Percentiles rank a stretch among this genome's conserved stretches.
phyloP scores from a whole-genome alignment of 495 filamentous ascomycete genomes.

The Neurospora tetrasperma region DNA sequence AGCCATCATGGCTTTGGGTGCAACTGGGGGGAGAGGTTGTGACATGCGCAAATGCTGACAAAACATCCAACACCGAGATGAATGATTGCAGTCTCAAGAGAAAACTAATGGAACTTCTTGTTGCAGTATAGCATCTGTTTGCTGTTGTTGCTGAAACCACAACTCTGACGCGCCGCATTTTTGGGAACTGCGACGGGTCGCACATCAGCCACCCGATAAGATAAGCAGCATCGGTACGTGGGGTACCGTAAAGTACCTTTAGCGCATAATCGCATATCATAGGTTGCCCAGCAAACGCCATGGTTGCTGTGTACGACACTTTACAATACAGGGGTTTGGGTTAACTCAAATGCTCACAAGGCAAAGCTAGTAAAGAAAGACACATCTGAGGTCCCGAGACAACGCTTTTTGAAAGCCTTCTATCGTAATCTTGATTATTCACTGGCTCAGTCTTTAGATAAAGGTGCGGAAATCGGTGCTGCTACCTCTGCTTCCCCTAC shows the following conservation, averaged over 20 bases:
- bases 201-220: background rate
- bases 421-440: background rate
- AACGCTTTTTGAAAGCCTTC: background rate
- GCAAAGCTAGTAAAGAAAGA: background rate
- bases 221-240: background rate
- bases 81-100: background rate
- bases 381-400: background rate
- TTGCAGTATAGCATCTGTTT: background rate
- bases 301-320: no score
- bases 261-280: background rate
- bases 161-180: background rate
- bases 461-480: slow-evolving; percentile 87
- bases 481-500: slow-evolving; percentile 95
- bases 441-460: slow-evolving; percentile 38
- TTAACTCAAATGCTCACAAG: background rate
- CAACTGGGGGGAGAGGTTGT: background rate
- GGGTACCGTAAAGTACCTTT: no score
- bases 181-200: background rate
- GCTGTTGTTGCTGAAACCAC: background rate
- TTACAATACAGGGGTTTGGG: background rate
- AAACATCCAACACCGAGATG: background rate
- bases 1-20: background rate
- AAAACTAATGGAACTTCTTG: no score
- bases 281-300: no score
- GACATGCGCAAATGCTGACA: background rate